A percentile compares a stretch with the other conserved stretches of the same genome.
Evolutionary conservation across 495 filamentous ascomycete genomes (phyloP).

Genomic region (Penicillium simplicissimum): DNA sequence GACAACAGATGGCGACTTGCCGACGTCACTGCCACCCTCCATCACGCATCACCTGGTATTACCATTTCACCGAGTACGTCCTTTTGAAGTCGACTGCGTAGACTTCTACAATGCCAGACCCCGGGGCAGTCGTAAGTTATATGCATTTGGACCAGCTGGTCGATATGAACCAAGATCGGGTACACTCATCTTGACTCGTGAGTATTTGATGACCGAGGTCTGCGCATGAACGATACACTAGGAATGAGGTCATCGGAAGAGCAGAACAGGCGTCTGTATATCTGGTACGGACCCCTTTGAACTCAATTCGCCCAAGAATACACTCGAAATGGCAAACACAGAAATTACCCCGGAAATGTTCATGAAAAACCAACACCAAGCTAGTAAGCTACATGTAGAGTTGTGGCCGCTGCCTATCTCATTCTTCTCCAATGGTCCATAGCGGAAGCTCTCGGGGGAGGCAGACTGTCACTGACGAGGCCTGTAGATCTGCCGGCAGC

Average conservation of each 20-base stretch:
- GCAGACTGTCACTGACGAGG: not conserved
- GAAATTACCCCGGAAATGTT: not conserved
- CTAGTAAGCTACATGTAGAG: no score
- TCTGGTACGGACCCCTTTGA: not conserved
- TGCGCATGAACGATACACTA: not conserved
- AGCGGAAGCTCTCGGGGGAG: slow-evolving; percentile 13
- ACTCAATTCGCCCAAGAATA: not conserved
- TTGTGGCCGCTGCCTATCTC: not conserved
- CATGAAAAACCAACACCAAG: not conserved
- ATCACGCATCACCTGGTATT: slow-evolving; percentile 13
- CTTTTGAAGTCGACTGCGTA: not conserved
- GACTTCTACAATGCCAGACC: not conserved
- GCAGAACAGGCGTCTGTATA: not conserved
- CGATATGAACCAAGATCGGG: not conserved
- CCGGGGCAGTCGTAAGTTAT: not conserved
- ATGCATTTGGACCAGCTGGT: not conserved
- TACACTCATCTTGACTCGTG: not conserved
- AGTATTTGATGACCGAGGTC: not conserved
- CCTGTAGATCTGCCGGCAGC: slow-evolving; percentile 25
- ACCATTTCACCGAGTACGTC: not conserved
- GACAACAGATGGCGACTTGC: slow-evolving; percentile 32
- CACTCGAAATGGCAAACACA: not conserved
- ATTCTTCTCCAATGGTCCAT: not conserved
- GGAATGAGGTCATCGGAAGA: slow-evolving; percentile 1
- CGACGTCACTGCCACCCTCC: slow-evolving; percentile 40